Evolutionary conservation across 164 flowering plant genomes (phyloP).

Genomic region (Cinnamomum chago): DNA sequence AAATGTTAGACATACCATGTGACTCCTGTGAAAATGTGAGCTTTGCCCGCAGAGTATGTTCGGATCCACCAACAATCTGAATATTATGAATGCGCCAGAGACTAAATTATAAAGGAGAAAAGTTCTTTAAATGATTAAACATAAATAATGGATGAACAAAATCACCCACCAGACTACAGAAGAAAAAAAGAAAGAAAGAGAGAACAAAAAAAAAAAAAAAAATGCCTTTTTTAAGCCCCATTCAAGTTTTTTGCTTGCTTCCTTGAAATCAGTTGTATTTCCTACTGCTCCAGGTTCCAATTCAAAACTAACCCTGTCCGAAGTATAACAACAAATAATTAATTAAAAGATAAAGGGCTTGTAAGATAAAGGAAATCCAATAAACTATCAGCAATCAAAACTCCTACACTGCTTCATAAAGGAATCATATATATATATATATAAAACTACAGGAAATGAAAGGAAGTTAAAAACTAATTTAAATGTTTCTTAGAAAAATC

Average conservation of each 20-base stretch:
- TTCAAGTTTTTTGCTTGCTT: conserved; percentile 77
- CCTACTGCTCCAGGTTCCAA: conserved; percentile 89
- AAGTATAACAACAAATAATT: not conserved
- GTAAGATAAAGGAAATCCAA: not conserved
- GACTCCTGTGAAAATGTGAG: conserved; percentile 87
- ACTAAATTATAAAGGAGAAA: not conserved
- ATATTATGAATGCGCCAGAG: not conserved
- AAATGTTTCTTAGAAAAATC: too few relatives aligned
- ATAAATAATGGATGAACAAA: not conserved
- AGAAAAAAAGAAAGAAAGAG: not conserved
- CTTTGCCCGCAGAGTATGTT: conserved; percentile 83
- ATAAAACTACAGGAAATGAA: not conserved
- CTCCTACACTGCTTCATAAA: not conserved
- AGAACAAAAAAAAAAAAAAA: not conserved
- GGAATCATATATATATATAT: too few relatives aligned
- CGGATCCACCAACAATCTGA: conserved; percentile 94
- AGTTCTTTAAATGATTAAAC: not conserved
- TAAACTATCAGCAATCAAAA: not conserved
- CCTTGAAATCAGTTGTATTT: conserved; percentile 87
- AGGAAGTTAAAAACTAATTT: not conserved
- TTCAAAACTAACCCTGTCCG: conserved; percentile 79
- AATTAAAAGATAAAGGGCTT: conserved; percentile 1
- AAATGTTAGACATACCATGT: conserved; percentile 48
- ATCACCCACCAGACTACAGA: not conserved
- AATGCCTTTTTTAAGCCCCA: conserved; percentile 87